Conservation (phyloP, 352 stramenopile genomes). For the Thalassiosira mediterranea region DNA sequence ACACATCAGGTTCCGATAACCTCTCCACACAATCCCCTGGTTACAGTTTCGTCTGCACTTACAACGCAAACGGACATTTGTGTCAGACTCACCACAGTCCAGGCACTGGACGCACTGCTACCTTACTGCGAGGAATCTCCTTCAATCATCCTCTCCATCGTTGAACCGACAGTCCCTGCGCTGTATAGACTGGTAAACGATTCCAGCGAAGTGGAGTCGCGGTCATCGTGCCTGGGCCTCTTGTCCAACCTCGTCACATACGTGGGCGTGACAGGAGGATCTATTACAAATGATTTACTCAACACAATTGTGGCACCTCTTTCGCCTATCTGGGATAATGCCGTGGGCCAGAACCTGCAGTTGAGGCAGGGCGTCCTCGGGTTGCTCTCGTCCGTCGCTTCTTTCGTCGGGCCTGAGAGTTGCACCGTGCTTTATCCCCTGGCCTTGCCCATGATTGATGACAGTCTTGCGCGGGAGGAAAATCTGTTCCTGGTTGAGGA, state of each 20-base stretch:
- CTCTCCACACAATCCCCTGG: constrained; percentile 33
- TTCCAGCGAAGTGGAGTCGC: constrained; percentile 42
- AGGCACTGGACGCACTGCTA: constrained; percentile 40
- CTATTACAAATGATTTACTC: constrained; percentile 23
- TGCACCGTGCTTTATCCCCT: constrained; percentile 41
- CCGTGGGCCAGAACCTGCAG: constrained; percentile 42
- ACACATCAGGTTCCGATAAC: constrained; percentile 29
- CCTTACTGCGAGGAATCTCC: constrained; percentile 32
- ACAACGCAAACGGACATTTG: constrained; percentile 32
- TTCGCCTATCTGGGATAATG: constrained; percentile 46
- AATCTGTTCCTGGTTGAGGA: constrained; percentile 51
- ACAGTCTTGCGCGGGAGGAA: constrained; percentile 41
- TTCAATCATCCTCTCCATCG: constrained; percentile 28
- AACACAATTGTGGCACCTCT: constrained; percentile 43
- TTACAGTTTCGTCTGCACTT: constrained; percentile 13
- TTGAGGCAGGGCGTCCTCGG: constrained; percentile 47
- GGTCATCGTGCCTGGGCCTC: constrained; percentile 40
- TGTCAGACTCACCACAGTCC: constrained; percentile 39
- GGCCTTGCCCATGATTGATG: constrained; percentile 54
- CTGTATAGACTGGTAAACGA: constrained; percentile 39
- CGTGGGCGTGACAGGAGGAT: constrained; percentile 18
- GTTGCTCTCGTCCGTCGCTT: constrained; percentile 42
- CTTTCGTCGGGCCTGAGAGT: constrained; percentile 36
- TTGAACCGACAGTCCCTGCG: constrained; percentile 20
- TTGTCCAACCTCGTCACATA: constrained; percentile 42